Evolutionary conservation across 2,329 filamentous ascomycete genomes (phyloP).

Genomic region (Scytalidium lignicola): DNA sequence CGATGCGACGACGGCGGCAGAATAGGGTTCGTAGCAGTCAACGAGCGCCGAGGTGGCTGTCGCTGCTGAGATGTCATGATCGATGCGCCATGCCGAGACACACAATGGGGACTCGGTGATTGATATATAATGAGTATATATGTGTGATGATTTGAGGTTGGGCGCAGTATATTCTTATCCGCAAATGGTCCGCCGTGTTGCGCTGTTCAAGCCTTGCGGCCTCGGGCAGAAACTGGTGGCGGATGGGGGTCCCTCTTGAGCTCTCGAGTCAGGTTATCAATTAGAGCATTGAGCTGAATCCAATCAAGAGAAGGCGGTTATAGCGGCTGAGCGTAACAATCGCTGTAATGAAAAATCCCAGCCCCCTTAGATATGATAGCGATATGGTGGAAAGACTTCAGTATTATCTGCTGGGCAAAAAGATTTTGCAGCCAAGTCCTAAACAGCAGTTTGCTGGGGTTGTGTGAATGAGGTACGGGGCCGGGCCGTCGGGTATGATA

Average conservation of each 20-base stretch:
- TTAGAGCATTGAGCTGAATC: neutral
- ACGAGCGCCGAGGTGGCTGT: slow-evolving; percentile 20
- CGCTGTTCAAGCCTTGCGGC: neutral
- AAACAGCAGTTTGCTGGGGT: neutral
- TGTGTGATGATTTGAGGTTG: neutral
- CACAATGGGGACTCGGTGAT: neutral
- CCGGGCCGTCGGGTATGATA: neutral
- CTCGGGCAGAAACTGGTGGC: neutral
- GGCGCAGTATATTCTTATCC: neutral
- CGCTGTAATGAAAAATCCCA: too few species aligned
- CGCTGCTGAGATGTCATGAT: slow-evolving; percentile 14
- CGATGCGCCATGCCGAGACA: slow-evolving; percentile 6
- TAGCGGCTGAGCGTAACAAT: too few species aligned
- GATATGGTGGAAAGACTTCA: too few species aligned
- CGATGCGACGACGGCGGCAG: slow-evolving; percentile 21
- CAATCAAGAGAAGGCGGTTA: neutral
- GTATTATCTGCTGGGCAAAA: neutral
- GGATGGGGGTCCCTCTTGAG: neutral
- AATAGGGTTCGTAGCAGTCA: slow-evolving; percentile 20
- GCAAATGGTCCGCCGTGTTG: neutral
- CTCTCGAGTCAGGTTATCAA: too few species aligned
- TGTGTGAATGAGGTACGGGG: neutral
- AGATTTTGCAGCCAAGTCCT: neutral
- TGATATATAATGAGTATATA: neutral
- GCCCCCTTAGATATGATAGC: neutral